Conservation (phyloP, 176 grass and related monocot genomes). For the Avena eriantha region DNA sequence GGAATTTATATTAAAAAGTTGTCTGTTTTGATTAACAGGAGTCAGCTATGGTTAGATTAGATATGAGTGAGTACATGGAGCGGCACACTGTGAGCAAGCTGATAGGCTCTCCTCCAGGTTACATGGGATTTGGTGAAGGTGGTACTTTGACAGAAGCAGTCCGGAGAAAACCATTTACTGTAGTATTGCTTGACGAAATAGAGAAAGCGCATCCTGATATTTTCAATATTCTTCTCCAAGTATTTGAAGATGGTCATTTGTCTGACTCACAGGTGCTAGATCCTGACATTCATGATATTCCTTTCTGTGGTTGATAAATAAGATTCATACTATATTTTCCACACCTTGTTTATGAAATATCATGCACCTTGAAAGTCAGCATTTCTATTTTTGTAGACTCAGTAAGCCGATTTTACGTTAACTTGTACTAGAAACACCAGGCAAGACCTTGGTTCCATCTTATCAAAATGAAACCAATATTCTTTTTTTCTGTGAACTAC, state of each 20-base stretch:
- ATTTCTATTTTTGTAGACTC: slow-evolving; percentile 3
- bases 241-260: slow-evolving; percentile 96
- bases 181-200: slow-evolving; percentile 94
- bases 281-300: slow-evolving; percentile 26
- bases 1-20: slow-evolving; percentile 10
- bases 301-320: slow-evolving; percentile 17
- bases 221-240: slow-evolving; percentile 97
- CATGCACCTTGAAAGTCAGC: slow-evolving; percentile 28
- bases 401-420: slow-evolving; percentile 14
- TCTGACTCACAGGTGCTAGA: slow-evolving; percentile 77
- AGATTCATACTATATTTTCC: background rate
- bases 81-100: slow-evolving; percentile 89
- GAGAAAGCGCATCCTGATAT: slow-evolving; percentile 99
- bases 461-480: background rate
- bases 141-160: slow-evolving; percentile 97
- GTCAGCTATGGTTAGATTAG: slow-evolving; percentile 82
- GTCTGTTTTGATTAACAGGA: slow-evolving; percentile 64
- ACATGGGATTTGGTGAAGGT: slow-evolving; percentile 89
- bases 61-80: slow-evolving; percentile 99
- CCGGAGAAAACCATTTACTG: slow-evolving; percentile 85
- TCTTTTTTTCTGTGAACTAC: slow-evolving; percentile 35
- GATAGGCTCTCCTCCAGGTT: slow-evolving; percentile 98
- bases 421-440: slow-evolving; percentile 26
- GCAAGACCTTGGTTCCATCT: slow-evolving; percentile 10
- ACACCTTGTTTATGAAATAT: slow-evolving; percentile 24